phyloP scores from a whole-genome alignment of 495 filamentous ascomycete genomes.

The Venustampulla echinocandica region DNA sequence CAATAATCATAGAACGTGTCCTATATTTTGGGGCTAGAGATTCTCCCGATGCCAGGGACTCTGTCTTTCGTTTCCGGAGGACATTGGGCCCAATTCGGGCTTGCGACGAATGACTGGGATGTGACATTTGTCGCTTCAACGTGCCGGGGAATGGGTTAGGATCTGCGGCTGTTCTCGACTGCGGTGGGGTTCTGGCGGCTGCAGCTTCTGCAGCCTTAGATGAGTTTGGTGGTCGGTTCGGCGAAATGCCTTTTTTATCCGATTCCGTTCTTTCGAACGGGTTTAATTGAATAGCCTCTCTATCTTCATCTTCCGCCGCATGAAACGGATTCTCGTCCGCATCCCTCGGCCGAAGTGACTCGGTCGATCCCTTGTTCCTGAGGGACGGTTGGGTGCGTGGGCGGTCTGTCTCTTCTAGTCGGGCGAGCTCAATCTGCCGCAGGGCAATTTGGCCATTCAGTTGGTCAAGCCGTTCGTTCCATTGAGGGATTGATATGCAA shows the following conservation, averaged over 20 bases:
- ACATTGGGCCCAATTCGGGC: slow-evolving; percentile 29
- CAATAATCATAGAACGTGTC: slow-evolving; percentile 69
- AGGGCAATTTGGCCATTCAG: slow-evolving; percentile 58
- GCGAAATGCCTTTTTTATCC: slow-evolving; percentile 13
- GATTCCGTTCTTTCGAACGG: slow-evolving; percentile 22
- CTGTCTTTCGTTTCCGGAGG: slow-evolving; percentile 44
- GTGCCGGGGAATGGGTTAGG: slow-evolving; percentile 19
- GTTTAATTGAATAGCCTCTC: slow-evolving; percentile 4
- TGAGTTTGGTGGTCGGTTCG: slow-evolving; percentile 18
- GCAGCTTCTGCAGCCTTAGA: slow-evolving; percentile 12
- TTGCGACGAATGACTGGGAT: slow-evolving; percentile 28
- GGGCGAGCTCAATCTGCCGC: slow-evolving; percentile 57
- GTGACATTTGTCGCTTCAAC: slow-evolving; percentile 10
- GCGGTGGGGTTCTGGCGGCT: slow-evolving; percentile 2
- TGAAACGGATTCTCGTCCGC: slow-evolving; percentile 29
- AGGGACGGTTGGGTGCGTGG: slow-evolving; percentile 28
- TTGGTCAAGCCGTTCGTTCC: slow-evolving; percentile 60
- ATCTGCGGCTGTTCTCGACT: slow-evolving; percentile 9
- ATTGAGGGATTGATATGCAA: slow-evolving; percentile 54
- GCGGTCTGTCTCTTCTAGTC: slow-evolving; percentile 16
- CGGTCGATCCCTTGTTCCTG: slow-evolving; percentile 54
- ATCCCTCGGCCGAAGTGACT: slow-evolving; percentile 50
- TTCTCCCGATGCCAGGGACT: slow-evolving; percentile 48
- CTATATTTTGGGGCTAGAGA: slow-evolving; percentile 50
- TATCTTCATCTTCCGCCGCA: no score